Conservation (phyloP, 768 basidiomycete species). For the Suillus ampliporus region DNA sequence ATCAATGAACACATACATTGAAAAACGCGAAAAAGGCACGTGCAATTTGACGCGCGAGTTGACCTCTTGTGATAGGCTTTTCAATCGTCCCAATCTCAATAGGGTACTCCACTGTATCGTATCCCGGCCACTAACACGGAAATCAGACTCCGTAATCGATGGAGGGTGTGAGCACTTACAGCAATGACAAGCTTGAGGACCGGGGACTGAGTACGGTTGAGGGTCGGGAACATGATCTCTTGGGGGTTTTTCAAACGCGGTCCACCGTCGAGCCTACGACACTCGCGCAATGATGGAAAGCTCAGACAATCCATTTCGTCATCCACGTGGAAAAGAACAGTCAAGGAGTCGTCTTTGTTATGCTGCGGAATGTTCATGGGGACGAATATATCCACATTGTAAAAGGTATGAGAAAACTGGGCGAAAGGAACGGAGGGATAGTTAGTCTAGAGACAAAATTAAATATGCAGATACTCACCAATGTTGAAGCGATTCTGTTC, state of each 20-base stretch:
- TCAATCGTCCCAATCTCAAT: slow-evolving; percentile 7
- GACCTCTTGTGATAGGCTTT: slow-evolving; percentile 4
- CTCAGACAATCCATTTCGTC: slow-evolving; percentile 5
- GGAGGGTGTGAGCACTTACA: neutral
- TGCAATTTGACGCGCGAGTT: slow-evolving; percentile 16
- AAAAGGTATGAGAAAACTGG: neutral
- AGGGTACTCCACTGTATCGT: slow-evolving; percentile 7
- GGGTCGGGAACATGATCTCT: slow-evolving; percentile 11
- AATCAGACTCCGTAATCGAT: neutral
- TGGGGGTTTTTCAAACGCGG: slow-evolving; percentile 7
- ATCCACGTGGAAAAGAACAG: slow-evolving; percentile 1
- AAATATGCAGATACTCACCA: neutral
- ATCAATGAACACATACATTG: slow-evolving; percentile 6
- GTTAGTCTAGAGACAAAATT: neutral
- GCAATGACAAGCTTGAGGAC: slow-evolving; percentile 3
- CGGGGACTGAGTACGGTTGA: neutral
- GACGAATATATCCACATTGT: neutral
- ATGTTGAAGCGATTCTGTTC: too few relatives aligned
- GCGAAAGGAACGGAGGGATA: too few relatives aligned
- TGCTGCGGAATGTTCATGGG: slow-evolving; percentile 2
- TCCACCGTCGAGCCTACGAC: neutral
- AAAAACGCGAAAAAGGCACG: slow-evolving; percentile 14
- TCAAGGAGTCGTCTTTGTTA: slow-evolving; percentile 8
- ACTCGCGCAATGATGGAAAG: slow-evolving; percentile 6
- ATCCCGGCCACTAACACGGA: slow-evolving; percentile 20